Evolutionary conservation across 1,139 yeast species (phyloP).

Genomic region (Zygoascus hellenicus): DNA sequence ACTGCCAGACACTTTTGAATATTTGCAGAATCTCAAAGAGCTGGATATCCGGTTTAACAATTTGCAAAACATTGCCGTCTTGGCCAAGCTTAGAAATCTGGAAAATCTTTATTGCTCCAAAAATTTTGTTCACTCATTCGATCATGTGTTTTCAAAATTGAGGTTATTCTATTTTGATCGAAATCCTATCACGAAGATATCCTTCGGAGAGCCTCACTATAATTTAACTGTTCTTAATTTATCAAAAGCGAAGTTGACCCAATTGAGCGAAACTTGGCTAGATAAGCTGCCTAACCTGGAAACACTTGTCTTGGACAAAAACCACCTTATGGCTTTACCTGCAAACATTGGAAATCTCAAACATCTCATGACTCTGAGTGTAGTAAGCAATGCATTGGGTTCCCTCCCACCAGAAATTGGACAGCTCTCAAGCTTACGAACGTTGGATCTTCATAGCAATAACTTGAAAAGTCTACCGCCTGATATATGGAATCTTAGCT

Average conservation of each 20-base stretch:
- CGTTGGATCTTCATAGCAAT: slow-evolving; percentile 80
- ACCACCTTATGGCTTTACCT: slow-evolving; percentile 76
- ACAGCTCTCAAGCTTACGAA: slow-evolving; percentile 51
- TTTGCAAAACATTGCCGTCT: slow-evolving; percentile 56
- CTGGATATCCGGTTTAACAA: slow-evolving; percentile 76
- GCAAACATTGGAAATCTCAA: slow-evolving; percentile 56
- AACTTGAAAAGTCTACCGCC: slow-evolving; percentile 68
- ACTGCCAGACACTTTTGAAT: slow-evolving; percentile 50
- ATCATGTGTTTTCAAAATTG: slow-evolving; percentile 30
- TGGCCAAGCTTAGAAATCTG: slow-evolving; percentile 58
- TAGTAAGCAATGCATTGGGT: slow-evolving; percentile 70
- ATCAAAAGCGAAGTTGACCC: slow-evolving; percentile 74
- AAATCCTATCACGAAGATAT: slow-evolving; percentile 77
- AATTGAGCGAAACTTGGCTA: slow-evolving; percentile 62
- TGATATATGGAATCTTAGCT: slow-evolving; percentile 59
- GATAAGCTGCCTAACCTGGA: slow-evolving; percentile 62
- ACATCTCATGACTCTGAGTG: slow-evolving; percentile 59
- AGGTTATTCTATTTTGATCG: slow-evolving; percentile 49
- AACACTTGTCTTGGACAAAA: slow-evolving; percentile 70
- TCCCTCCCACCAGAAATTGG: slow-evolving; percentile 67
- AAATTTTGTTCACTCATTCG: slow-evolving; percentile 70
- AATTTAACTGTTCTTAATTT: slow-evolving; percentile 69
- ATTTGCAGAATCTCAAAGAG: slow-evolving; percentile 55
- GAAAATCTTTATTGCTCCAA: slow-evolving; percentile 74
- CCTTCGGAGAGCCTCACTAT: slow-evolving; percentile 53